Base-by-base conservation (phyloP, 2,329 filamentous ascomycete genomes). In the Myriangium duriaei region DNA sequence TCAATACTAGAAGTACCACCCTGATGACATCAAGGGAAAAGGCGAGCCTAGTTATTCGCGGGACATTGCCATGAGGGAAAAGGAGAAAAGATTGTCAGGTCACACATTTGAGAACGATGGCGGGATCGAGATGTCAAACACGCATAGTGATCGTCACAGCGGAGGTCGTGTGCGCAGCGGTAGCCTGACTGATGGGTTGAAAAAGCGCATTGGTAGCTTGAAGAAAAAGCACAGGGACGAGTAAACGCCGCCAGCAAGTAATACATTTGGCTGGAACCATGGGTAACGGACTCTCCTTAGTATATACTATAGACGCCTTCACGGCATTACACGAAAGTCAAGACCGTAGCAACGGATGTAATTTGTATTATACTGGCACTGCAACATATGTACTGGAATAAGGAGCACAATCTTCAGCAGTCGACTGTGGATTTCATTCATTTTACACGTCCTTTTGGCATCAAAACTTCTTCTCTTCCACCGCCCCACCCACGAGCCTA, bases 21-120 rank as follows among this genome's bases (percentile, higher is more conserved):
- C 79, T 4, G 73, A 81, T 31, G 84, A 92, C 51, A 68, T 83
- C 45, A 87, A 88, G 58, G 84, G 83, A 51, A 85, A 91, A 59
- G 81, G 81, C 31, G 81, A 88, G 53, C 81, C 82, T 2, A 75
- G 72, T 2, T 91, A 72, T 60, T 73, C 75, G 5, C 68, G 80
- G 21, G 83, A 88, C 49, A 72, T 72, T 45, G 71, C 74, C 42
- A 57, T 53, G 39, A 57, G 55, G 38, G n/a, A n/a, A n/a, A n/a
- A 26, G n/a, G n/a, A 26, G 7, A 26, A n/a, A n/a, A 7, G 21
- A 7, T 7, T 26, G 21, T 26, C 21, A 7, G 21, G 21, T 7
- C 21, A 26, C 21, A 26, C 7, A 26, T 7, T 7, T 7, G 50
- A 59, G 18, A 59, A 57, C 40, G 47, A 57, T 4, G 51, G 54